Evolutionary conservation across 2,329 filamentous ascomycete genomes (phyloP).

Genomic region (Fusarium goolgardi): DNA sequence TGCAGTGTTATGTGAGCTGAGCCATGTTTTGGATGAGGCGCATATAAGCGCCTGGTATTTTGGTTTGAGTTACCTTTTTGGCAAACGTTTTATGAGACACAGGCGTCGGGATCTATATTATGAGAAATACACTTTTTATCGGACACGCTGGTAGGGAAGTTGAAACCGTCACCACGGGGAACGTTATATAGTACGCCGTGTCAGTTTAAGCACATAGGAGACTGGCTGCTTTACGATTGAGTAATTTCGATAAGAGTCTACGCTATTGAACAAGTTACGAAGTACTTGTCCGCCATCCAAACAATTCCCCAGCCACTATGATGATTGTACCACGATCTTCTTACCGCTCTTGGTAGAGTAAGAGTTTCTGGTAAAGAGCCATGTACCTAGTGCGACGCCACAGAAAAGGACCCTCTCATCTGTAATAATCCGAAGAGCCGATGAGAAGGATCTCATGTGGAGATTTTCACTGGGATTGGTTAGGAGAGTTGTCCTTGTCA

Average conservation of each 20-base stretch:
- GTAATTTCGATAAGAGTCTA: conserved; percentile 25
- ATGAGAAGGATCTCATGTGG: conserved; percentile 1
- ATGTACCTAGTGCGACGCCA: conserved; percentile 24
- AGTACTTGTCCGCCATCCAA: not conserved
- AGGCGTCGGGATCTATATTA: conserved; percentile 18
- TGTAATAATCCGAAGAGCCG: conserved; percentile 2
- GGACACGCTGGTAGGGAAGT: not conserved
- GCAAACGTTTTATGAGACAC: conserved; percentile 2
- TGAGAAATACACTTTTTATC: conserved; percentile 4
- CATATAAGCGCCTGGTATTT: conserved; percentile 2
- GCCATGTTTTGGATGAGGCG: not conserved
- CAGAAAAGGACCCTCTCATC: not conserved
- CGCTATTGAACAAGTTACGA: not conserved
- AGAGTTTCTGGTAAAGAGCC: not conserved
- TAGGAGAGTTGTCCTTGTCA: conserved; percentile 1
- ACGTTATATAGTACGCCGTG: not conserved
- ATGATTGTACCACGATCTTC: not conserved
- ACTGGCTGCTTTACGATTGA: conserved; percentile 16
- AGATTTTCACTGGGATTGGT: conserved; percentile 10
- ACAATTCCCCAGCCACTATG: not conserved
- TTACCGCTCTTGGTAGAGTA: conserved; percentile 5
- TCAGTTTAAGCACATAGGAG: conserved; percentile 1
- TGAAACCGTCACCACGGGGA: not conserved
- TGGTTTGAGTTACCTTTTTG: conserved; percentile 6
- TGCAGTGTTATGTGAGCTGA: conserved; percentile 64